Percentiles rank a stretch among this genome's conserved stretches.
These are phyloP conservation scores for Chaetomium strumarium DNA, from an alignment of 2,329 filamentous ascomycete genomes.

Conservation along the genomic window DNA sequence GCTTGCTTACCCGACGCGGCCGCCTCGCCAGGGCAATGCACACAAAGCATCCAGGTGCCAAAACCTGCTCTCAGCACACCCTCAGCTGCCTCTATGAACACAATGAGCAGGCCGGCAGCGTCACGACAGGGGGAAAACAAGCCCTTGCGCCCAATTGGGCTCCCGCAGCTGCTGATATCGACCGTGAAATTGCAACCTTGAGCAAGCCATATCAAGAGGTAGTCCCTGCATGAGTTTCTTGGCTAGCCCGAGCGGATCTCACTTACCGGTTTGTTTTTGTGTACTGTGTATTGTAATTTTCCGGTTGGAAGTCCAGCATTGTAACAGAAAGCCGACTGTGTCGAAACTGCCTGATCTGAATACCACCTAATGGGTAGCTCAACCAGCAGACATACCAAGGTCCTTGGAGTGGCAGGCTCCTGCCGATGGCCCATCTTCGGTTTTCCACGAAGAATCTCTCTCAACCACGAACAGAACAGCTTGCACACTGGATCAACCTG, in stretches of 20 bases:
- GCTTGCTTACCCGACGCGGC: conserved; percentile 9
- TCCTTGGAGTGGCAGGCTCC: no score
- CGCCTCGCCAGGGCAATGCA: conserved; percentile 4
- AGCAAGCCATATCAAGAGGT: background rate
- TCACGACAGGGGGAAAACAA: background rate
- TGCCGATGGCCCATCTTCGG: no score
- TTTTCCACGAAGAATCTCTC: no score
- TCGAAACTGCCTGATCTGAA: no score
- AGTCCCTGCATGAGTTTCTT: conserved; percentile 1
- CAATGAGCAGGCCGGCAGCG: background rate
- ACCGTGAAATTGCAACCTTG: conserved; percentile 3
- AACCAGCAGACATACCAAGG: no score
- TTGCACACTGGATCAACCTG: no score
- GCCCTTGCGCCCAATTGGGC: background rate
- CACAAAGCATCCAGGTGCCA: conserved; percentile 1
- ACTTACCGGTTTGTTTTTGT: background rate
- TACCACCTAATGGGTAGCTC: no score
- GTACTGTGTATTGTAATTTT: background rate
- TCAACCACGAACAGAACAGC: no score
- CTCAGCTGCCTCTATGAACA: background rate
- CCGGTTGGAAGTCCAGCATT: no score
- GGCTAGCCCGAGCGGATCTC: background rate
- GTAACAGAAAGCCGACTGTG: no score
- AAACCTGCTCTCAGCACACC: background rate
- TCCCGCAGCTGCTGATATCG: background rate